Evolutionary conservation across 73 alveolate species (phyloP).

Genomic region (Paramecium sonneborni): DNA sequence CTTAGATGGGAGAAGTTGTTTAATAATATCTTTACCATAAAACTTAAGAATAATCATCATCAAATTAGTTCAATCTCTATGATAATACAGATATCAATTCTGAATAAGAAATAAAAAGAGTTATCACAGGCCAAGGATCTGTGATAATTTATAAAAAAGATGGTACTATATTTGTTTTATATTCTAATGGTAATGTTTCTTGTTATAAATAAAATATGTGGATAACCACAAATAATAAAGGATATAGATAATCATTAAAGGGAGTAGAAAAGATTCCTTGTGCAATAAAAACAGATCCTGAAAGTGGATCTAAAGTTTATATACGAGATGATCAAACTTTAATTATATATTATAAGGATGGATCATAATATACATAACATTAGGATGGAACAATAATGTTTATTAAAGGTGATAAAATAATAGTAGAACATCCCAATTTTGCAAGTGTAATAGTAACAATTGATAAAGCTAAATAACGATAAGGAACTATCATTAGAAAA

Average conservation of each 20-base stretch:
- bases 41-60: neutral
- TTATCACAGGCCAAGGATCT: conserved; percentile 66
- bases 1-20: conserved; percentile 50
- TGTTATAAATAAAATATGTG: conserved; percentile 68
- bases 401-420: conserved; percentile 80
- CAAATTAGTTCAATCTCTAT: conserved; percentile 18
- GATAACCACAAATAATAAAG: conserved; percentile 82
- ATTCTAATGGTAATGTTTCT: conserved; percentile 78
- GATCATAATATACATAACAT: conserved; percentile 84
- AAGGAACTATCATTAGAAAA: conserved; percentile 49
- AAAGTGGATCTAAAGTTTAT: conserved; percentile 85
- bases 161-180: conserved; percentile 72
- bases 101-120: conserved; percentile 64
- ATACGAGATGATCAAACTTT: conserved; percentile 93
- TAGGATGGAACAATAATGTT: conserved; percentile 92
- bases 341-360: conserved; percentile 84
- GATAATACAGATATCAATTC: conserved; percentile 49
- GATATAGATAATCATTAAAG: conserved; percentile 56
- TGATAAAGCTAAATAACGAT: conserved; percentile 59
- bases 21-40: neutral
- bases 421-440: conserved; percentile 73
- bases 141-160: conserved; percentile 73
- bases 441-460: conserved; percentile 47
- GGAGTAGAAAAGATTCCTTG: conserved; percentile 86
- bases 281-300: conserved; percentile 91